phyloP scores from a whole-genome alignment of 1,139 yeast genomes.

The Blastobotrys apis region DNA sequence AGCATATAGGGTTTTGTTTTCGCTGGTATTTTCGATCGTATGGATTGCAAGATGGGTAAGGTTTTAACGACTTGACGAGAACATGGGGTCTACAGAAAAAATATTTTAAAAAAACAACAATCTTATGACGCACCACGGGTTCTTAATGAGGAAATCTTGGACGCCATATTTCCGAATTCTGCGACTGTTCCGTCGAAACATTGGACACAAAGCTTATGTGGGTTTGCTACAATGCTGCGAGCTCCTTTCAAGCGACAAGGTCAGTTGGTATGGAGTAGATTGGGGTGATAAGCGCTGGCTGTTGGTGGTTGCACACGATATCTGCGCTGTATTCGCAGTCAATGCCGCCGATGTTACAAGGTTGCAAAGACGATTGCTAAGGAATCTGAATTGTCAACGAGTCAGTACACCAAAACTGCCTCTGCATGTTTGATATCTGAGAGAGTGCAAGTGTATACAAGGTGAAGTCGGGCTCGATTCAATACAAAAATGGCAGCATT shows the following conservation, averaged over 20 bases:
- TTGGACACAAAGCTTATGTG: no score
- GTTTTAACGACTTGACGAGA: no score
- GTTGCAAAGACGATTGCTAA: conserved; percentile 39
- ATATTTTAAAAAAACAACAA: no score
- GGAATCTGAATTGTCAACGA: conserved; percentile 36
- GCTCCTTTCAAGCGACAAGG: conserved; percentile 37
- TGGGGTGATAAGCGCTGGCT: conserved; percentile 40
- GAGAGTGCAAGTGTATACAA: conserved; percentile 36
- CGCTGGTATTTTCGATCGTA: no score
- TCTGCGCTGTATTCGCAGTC: conserved; percentile 43
- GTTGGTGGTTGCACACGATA: conserved; percentile 45
- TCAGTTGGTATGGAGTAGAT: conserved; percentile 27
- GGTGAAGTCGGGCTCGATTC: conserved; percentile 38
- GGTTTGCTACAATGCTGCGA: conserved; percentile 40
- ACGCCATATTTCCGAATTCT: no score
- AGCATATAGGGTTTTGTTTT: no score
- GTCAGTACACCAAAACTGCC: conserved; percentile 32
- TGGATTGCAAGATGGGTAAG: no score
- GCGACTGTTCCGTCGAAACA: no score
- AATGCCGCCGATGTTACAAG: conserved; percentile 42
- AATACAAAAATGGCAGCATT: conserved; percentile 24
- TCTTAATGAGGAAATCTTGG: no score
- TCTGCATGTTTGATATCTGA: conserved; percentile 37
- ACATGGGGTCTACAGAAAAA: no score
- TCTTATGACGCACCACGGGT: no score